Evolutionary conservation across 2,329 filamentous ascomycete species (phyloP).

Genomic region (Cercospora sesami): DNA sequence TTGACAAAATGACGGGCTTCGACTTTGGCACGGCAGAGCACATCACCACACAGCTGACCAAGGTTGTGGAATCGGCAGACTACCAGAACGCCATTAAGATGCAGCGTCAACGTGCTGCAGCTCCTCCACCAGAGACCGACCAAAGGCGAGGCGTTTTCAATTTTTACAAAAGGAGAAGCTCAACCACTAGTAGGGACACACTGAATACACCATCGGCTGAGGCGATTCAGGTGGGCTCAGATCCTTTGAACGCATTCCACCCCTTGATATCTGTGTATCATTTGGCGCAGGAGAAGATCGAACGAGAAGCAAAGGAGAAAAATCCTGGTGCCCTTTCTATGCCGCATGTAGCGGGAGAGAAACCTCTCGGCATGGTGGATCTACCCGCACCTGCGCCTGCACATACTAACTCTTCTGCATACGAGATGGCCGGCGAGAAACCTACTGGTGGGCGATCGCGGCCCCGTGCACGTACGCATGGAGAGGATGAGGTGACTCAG

Average conservation of each 20-base stretch:
- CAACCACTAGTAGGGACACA: conserved; percentile 83
- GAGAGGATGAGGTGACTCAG: conserved; percentile 85
- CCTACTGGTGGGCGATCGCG: conserved; percentile 79
- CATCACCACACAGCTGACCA: conserved; percentile 78
- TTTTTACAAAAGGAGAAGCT: conserved; percentile 94
- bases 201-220: conserved; percentile 81
- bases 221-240: conserved; percentile 75
- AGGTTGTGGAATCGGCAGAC: conserved; percentile 88
- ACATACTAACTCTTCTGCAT: conserved; percentile 79
- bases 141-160: conserved; percentile 94
- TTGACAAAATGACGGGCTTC: conserved; percentile 95
- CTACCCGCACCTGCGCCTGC: conserved; percentile 80
- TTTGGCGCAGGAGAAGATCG: conserved; percentile 90
- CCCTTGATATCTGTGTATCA: conserved; percentile 94
- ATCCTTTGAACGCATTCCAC: conserved; percentile 90
- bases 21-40: conserved; percentile 88
- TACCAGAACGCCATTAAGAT: conserved; percentile 82
- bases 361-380: conserved; percentile 66
- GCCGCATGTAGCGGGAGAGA: conserved; percentile 58
- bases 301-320: conserved; percentile 65
- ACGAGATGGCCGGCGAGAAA: conserved; percentile 87
- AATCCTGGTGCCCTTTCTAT: conserved; percentile 62
- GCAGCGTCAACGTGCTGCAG: conserved; percentile 63
- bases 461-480: conserved; percentile 86
- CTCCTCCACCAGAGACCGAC: conserved; percentile 64